Evolutionary conservation across 2,329 filamentous ascomycete species (phyloP), one percentile per base, ranked within the genome.

Genomic region (Bipolaris oryzae): DNA sequence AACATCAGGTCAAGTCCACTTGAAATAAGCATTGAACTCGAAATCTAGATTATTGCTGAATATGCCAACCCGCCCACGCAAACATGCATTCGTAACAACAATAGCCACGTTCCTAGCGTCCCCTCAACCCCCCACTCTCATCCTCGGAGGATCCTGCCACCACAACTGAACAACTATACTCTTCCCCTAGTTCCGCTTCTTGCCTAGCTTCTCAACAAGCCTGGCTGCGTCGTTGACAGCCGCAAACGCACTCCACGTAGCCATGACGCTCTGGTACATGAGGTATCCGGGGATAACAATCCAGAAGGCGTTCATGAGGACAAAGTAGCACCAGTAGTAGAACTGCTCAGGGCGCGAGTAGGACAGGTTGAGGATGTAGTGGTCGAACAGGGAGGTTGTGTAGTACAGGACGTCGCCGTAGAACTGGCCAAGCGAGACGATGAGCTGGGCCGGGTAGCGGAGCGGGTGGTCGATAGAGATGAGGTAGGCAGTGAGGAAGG

Each of bases 241-340:
- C 28, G 60, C 60, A 55, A 77, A 75, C n/a, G 74, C 74, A 48
- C 70, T 67, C 50, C 66, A 67, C 21, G 61, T 71, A 6, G 71
- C 72, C 45, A 60, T 58, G 11, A 77, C 69, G 53, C 74, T 75
- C 52, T 71, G 68, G 58, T 59, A 70, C 55, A 77, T 67, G 51
- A 77, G 60, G 54, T 64, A 72, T 33, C 68, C 61, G 3, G 86
- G 86, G 50, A 88, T 82, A 31, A 87, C 77, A 52, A 88, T 87
- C 86, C 86, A 89, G 70, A 88, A 84, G 49, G 82, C 81, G 67
- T 89, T 89, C 85, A 88, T 87, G 31, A 85, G 74, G 54, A 88
- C 81, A 70, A 86, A 89, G 73, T 89, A 89, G 38, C 82, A 78
- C 85, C 85, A 89, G 72, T 85, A 88, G 73, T 88, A 89, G 61